Conservation (phyloP, 192 early-diverging fungal genomes). For the Coemansia sp. region DNA sequence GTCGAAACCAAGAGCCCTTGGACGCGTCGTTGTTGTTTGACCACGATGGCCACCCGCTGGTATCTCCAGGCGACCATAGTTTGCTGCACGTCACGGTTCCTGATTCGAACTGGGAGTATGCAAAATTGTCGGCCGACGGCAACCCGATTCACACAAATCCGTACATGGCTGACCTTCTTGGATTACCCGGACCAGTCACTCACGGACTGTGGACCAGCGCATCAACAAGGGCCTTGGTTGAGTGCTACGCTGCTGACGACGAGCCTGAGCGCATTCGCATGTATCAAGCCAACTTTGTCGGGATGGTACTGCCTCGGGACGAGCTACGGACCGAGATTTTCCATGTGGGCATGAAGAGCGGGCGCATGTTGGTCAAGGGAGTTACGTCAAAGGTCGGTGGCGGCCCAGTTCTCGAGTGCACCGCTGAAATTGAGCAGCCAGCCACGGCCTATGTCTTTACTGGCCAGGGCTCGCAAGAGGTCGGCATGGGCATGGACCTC, state of each 20-base stretch:
- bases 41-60: constrained; percentile 58
- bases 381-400: constrained; percentile 77
- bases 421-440: constrained; percentile 88
- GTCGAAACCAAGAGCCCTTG: constrained; percentile 65
- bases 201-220: constrained; percentile 97
- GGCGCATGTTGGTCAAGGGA: constrained; percentile 89
- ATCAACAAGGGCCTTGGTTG: constrained; percentile 86
- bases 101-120: constrained; percentile 76
- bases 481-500: constrained; percentile 95
- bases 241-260: constrained; percentile 86
- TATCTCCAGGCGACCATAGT: background rate
- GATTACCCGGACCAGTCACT: constrained; percentile 84
- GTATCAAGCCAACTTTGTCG: constrained; percentile 80
- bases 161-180: constrained; percentile 85
- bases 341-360: constrained; percentile 90
- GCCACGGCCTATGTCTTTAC: constrained; percentile 93
- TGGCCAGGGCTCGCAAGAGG: constrained; percentile 93
- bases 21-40: constrained; percentile 73
- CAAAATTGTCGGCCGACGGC: constrained; percentile 74
- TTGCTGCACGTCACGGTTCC: constrained; percentile 51
- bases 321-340: constrained; percentile 76
- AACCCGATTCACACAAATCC: constrained; percentile 94
- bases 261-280: constrained; percentile 76
- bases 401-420: constrained; percentile 66
- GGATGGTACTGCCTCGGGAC: constrained; percentile 89